Conservation (phyloP, 148 eudicot genomes). For the Limonium bicolor region DNA sequence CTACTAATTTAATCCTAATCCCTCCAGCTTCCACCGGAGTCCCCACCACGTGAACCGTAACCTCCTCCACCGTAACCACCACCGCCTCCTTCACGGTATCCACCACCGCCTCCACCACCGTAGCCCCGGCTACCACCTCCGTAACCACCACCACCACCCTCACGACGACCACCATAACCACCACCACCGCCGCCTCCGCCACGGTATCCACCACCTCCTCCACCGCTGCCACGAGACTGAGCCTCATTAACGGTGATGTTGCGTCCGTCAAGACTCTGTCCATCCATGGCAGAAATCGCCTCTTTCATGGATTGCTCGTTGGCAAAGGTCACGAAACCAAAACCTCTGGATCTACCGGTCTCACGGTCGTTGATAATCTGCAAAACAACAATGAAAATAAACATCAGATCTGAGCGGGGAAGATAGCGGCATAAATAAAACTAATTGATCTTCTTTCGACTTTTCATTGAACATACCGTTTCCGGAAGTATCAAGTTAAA, state of each 20-base stretch:
- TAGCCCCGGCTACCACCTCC: background rate
- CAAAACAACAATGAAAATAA: background rate
- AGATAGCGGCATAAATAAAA: background rate
- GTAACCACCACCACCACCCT: slow-evolving; percentile 3
- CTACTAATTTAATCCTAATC: too few relatives aligned
- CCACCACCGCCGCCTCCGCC: slow-evolving; percentile 1
- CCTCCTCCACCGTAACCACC: too few relatives aligned
- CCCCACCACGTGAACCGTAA: too few relatives aligned
- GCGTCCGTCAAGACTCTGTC: slow-evolving; percentile 7
- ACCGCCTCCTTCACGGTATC: background rate
- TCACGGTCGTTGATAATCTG: slow-evolving; percentile 31
- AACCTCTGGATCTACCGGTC: slow-evolving; percentile 33
- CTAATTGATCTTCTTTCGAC: slow-evolving; percentile 31
- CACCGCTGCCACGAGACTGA: slow-evolving; percentile 1
- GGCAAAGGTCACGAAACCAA: slow-evolving; percentile 27
- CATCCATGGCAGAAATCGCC: slow-evolving; percentile 29
- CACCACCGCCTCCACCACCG: background rate
- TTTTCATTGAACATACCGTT: slow-evolving; percentile 66
- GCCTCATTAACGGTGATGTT: slow-evolving; percentile 6
- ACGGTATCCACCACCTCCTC: background rate
- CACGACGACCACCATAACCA: background rate
- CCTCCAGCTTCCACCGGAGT: slow-evolving; percentile 7
- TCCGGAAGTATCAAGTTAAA: slow-evolving; percentile 22
- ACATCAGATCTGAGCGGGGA: background rate
- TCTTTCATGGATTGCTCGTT: slow-evolving; percentile 23